Percentiles rank a stretch among this genome's conserved stretches.
These are phyloP conservation scores for Chimonanthus praecox DNA, from an alignment of 164 flowering plant species.

Conservation along the genomic window DNA sequence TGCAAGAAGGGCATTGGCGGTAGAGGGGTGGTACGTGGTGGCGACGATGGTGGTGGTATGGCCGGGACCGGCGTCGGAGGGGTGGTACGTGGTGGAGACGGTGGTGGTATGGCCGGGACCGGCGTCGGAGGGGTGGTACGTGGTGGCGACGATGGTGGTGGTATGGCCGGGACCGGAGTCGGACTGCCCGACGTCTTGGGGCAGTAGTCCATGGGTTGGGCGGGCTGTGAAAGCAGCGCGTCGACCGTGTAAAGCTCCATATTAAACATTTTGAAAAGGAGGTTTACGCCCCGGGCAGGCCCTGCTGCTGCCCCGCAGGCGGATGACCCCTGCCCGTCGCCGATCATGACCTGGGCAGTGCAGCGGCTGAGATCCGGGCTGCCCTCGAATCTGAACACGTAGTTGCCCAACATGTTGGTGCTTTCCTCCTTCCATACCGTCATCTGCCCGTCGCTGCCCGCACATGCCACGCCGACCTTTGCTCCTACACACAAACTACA, in stretches of 20 bases:
- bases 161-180: conserved; percentile 16
- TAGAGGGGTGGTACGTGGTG: conserved; percentile 15
- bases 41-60: conserved; percentile 14
- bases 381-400: conserved; percentile 59
- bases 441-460: conserved; percentile 47
- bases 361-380: conserved; percentile 62
- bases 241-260: conserved; percentile 60
- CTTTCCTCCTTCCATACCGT: conserved; percentile 50
- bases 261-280: conserved; percentile 54
- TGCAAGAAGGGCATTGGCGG: conserved; percentile 43
- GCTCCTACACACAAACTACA: conserved; percentile 42
- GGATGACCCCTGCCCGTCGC: conserved; percentile 25
- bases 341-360: conserved; percentile 46
- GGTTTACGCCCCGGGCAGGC: conserved; percentile 41
- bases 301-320: conserved; percentile 56
- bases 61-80: not conserved
- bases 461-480: conserved; percentile 63
- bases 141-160: conserved; percentile 21
- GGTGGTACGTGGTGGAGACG: conserved; percentile 1
- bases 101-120: not conserved
- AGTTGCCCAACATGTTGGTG: conserved; percentile 69
- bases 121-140: not conserved
- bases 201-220: conserved; percentile 70
- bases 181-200: conserved; percentile 30
- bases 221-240: conserved; percentile 70